A percentile compares a stretch with the other conserved stretches of the same genome.
These are phyloP conservation scores for Fusarium gaditjirri DNA, from an alignment of 2,329 filamentous ascomycete species.

Conservation along the genomic window DNA sequence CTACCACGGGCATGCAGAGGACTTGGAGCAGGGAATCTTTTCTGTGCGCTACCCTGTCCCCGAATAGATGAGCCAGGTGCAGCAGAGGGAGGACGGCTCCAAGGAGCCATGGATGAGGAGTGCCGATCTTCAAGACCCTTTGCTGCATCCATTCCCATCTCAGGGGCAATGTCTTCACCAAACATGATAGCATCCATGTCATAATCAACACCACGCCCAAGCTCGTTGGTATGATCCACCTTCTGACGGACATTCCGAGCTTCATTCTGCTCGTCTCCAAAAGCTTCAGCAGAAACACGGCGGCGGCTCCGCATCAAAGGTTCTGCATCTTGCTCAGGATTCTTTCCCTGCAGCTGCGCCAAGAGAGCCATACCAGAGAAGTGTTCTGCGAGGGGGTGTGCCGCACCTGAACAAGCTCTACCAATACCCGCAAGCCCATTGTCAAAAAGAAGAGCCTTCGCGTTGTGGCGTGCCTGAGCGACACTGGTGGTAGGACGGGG, in stretches of 20 bases:
- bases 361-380: slow-evolving; percentile 59
- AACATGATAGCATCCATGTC: slow-evolving; percentile 46
- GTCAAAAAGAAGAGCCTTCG: slow-evolving; percentile 45
- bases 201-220: slow-evolving; percentile 43
- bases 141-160: slow-evolving; percentile 76
- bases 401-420: slow-evolving; percentile 35
- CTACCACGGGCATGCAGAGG: slow-evolving; percentile 53
- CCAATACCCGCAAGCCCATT: slow-evolving; percentile 49
- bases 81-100: slow-evolving; percentile 60
- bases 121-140: slow-evolving; percentile 74
- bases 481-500: slow-evolving; percentile 39
- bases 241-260: slow-evolving; percentile 54
- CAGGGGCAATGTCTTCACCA: slow-evolving; percentile 61
- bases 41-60: slow-evolving; percentile 52
- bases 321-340: slow-evolving; percentile 32
- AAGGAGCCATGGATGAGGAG: slow-evolving; percentile 62
- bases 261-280: slow-evolving; percentile 51
- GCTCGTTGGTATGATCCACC: slow-evolving; percentile 45
- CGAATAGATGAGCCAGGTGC: slow-evolving; percentile 60
- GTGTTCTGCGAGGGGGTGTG: slow-evolving; percentile 56
- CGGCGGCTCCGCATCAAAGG: slow-evolving; percentile 47
- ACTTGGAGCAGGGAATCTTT: slow-evolving; percentile 48
- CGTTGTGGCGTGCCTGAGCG: slow-evolving; percentile 54
- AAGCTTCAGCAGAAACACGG: slow-evolving; percentile 57
- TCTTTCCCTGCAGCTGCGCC: slow-evolving; percentile 44